Conservation (phyloP, 2,329 filamentous ascomycete genomes). For the Alternaria angustiovoidea region DNA sequence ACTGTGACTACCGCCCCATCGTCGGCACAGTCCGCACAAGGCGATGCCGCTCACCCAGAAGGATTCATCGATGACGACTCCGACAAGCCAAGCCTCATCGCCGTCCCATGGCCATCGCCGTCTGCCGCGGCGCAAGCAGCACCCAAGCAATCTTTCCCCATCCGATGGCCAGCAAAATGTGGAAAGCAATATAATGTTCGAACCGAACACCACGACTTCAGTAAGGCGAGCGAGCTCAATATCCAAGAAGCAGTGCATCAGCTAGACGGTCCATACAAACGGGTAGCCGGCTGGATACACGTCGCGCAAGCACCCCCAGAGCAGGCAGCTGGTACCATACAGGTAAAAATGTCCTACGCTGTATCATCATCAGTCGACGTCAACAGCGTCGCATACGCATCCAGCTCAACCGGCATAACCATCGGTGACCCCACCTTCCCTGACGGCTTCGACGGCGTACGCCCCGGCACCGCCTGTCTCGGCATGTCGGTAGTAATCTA, state of each 20-base stretch:
- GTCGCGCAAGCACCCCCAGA: constrained; percentile 45
- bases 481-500: constrained; percentile 50
- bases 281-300: constrained; percentile 51
- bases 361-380: constrained; percentile 45
- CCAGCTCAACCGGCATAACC: constrained; percentile 29
- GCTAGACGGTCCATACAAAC: constrained; percentile 42
- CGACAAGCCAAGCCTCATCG: constrained; percentile 17
- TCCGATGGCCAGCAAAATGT: constrained; percentile 48
- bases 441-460: constrained; percentile 35
- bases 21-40: constrained; percentile 25
- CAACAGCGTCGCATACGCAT: constrained; percentile 39
- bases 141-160: constrained; percentile 37
- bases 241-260: constrained; percentile 44
- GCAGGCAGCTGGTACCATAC: constrained; percentile 49
- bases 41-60: constrained; percentile 16
- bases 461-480: constrained; percentile 43
- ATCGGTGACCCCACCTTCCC: constrained; percentile 39
- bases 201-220: constrained; percentile 41
- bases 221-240: constrained; percentile 29
- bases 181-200: constrained; percentile 46
- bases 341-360: constrained; percentile 48
- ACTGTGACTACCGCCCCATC: background rate
- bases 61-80: constrained; percentile 27
- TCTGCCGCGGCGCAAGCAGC: constrained; percentile 18
- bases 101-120: constrained; percentile 26